Base-by-base conservation (phyloP, 306 rosid genomes). In the Trifolium subterraneum region DNA sequence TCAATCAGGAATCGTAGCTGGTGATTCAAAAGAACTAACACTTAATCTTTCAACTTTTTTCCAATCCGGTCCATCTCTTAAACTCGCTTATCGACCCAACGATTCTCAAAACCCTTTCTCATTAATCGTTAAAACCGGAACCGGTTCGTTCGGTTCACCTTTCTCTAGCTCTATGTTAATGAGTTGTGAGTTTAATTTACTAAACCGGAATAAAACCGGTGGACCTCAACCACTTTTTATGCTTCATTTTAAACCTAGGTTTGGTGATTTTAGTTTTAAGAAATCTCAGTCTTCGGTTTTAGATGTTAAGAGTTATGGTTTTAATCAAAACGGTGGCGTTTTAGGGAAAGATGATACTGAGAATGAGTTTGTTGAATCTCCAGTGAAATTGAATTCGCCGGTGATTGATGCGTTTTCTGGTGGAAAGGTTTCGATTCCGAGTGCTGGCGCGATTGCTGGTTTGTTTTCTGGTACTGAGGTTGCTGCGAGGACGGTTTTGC, bases 201-300 rank as follows among this genome's bases (percentile, higher is more conserved):
- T 90, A 1, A 27, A 59, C 39, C n/a, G 31, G n/a, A 56, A 6
- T 56, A 23, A 29, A 14, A 59, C 38, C 10, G 41, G 65, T 27
- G 18, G 20, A 4, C 6, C 18, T 0, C 20, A 15, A 8, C 97
- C 97, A 2, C 51, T 79, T 56, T 94, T 94, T 79, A 91, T 90
- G 97, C 96, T 94, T 39, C 93, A 94, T 62, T 86, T 94, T 75
- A 91, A 91, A 65, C 98, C 98, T 3, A 81, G 72, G 1, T 82
- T 90, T 23, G 98, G 98, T 7, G 98, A 94, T 75, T 94, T 91
- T 83, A 86, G 96, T 9, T 69, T 91, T 65, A 94, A 85, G 87
- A 94, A 94, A 68, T 78, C 95, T 4, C 96, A 91, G 56, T 86
- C 96, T 0, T 93, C 98, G 4, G 33, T 83, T 19, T 70, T 89